These are phyloP conservation scores for Acacia pycnantha DNA, from an alignment of 331 rosid species.

Conservation along the genomic window DNA sequence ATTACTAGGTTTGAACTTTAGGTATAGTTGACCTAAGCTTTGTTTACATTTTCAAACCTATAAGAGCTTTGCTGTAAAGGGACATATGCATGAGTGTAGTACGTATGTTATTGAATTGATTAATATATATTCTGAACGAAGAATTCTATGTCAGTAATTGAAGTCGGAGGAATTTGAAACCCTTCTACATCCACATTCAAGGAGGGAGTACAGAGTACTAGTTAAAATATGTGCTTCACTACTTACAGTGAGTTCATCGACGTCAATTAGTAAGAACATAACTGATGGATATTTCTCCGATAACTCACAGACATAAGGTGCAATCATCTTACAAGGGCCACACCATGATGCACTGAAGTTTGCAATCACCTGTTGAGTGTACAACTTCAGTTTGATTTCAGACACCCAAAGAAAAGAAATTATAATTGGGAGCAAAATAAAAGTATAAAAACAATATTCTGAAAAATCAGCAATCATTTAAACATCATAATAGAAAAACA, in stretches of 20 bases:
- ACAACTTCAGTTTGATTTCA: slow-evolving; percentile 9
- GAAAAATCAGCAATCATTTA: slow-evolving; percentile 8
- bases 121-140: neutral
- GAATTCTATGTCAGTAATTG: neutral
- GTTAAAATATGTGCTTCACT: neutral
- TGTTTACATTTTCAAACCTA: neutral
- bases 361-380: slow-evolving; percentile 67
- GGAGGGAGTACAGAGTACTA: neutral
- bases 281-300: slow-evolving; percentile 64
- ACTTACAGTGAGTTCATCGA: slow-evolving; percentile 82
- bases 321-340: slow-evolving; percentile 80
- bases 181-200: neutral
- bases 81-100: neutral
- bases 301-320: slow-evolving; percentile 59
- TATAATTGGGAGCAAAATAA: neutral
- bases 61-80: neutral
- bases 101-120: neutral
- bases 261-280: slow-evolving; percentile 80
- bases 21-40: neutral
- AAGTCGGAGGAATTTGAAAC: neutral
- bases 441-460: neutral
- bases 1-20: neutral
- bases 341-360: slow-evolving; percentile 95
- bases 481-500: slow-evolving; percentile 3
- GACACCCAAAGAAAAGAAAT: neutral